Conservation (phyloP, 2,329 filamentous ascomycete genomes). For the Penicillium sp. region DNA sequence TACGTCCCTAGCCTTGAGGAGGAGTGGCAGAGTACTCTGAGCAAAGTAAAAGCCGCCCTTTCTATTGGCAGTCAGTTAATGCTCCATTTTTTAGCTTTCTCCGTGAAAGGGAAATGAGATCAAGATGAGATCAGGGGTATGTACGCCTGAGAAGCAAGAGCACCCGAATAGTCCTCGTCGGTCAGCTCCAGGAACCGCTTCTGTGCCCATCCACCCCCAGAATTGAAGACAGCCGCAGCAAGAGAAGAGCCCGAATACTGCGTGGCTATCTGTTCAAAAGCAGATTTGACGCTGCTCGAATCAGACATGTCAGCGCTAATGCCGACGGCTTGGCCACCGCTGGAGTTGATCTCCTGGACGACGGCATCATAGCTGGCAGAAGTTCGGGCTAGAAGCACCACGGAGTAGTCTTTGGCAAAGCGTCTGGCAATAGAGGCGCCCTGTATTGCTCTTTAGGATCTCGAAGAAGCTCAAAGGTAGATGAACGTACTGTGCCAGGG, state of each 20-base stretch:
- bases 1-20: slow-evolving; percentile 63
- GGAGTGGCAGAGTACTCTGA: slow-evolving; percentile 69
- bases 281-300: slow-evolving; percentile 55
- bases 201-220: slow-evolving; percentile 59
- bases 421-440: slow-evolving; percentile 64
- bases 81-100: too few species aligned
- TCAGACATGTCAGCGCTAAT: slow-evolving; percentile 64
- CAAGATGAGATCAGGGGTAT: too few species aligned
- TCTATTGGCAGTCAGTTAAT: too few species aligned
- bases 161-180: slow-evolving; percentile 62
- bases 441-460: slow-evolving; percentile 46
- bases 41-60: slow-evolving; percentile 76
- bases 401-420: slow-evolving; percentile 62
- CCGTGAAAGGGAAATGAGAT: too few species aligned
- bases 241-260: slow-evolving; percentile 53
- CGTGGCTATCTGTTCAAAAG: slow-evolving; percentile 58
- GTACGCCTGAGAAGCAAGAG: slow-evolving; percentile 54
- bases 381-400: slow-evolving; percentile 64
- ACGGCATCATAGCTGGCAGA: slow-evolving; percentile 60
- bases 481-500: slow-evolving; percentile 47
- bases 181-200: slow-evolving; percentile 67
- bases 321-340: slow-evolving; percentile 63
- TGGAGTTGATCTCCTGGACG: slow-evolving; percentile 62
- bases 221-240: slow-evolving; percentile 65
- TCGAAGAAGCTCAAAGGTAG: neutral